Evolutionary conservation across 108 stramenopile genomes (phyloP).

Genomic region (Tribonema minus): DNA sequence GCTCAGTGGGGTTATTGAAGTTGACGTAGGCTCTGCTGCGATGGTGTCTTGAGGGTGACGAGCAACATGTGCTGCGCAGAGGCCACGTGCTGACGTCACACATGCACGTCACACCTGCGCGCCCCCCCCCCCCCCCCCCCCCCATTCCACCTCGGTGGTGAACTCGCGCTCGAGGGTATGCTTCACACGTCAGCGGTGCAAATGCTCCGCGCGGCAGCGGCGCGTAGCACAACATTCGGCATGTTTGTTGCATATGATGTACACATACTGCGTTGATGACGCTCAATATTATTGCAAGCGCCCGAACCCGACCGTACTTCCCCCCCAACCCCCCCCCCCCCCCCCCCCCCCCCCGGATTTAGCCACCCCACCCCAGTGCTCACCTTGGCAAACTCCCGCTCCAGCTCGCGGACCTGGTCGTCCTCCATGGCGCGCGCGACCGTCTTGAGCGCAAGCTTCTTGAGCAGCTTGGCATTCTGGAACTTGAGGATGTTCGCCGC

Average conservation of each 20-base stretch:
- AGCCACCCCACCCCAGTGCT: background rate
- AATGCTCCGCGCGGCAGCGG: background rate
- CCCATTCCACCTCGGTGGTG: no score
- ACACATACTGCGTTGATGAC: no score
- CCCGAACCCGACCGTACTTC: background rate
- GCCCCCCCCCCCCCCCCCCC: no score
- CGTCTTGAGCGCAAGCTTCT: constrained; percentile 18
- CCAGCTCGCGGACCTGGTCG: constrained; percentile 23
- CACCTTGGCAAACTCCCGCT: constrained; percentile 26
- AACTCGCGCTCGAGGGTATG: no score
- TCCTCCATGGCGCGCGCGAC: constrained; percentile 13
- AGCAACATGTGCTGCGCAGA: no score
- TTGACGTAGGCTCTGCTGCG: no score
- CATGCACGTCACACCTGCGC: no score
- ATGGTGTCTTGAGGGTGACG: no score
- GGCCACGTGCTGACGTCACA: no score
- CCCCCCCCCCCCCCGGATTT: background rate
- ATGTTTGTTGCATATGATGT: no score
- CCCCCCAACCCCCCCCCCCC: background rate
- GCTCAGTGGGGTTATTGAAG: no score
- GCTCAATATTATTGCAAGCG: background rate
- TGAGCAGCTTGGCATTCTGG: constrained; percentile 1
- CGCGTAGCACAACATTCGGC: background rate
- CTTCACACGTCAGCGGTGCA: background rate
- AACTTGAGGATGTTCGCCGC: constrained; percentile 4